These are phyloP conservation scores for Cryphonectria nitschkei DNA, from an alignment of 2,329 filamentous ascomycete species.

Conservation along the genomic window DNA sequence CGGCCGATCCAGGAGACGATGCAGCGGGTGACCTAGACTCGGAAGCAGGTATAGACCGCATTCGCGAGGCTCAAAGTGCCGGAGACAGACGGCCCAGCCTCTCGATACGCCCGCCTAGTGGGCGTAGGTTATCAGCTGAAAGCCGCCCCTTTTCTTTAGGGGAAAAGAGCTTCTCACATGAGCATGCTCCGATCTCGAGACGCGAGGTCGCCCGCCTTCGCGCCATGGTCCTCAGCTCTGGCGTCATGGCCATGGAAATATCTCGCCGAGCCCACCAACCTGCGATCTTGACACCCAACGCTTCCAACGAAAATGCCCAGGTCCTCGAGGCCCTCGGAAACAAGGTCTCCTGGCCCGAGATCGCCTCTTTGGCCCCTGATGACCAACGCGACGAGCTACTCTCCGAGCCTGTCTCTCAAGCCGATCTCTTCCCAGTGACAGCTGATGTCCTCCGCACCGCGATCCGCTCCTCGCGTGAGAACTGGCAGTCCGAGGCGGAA, in stretches of 20 bases:
- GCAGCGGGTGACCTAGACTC: conserved; percentile 45
- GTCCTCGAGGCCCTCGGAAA: conserved; percentile 29
- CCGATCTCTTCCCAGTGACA: conserved; percentile 55
- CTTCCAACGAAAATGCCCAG: conserved; percentile 33
- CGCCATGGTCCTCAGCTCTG: conserved; percentile 77
- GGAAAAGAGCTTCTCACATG: conserved; percentile 44
- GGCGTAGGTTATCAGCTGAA: conserved; percentile 30
- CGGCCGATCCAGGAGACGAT: conserved; percentile 30
- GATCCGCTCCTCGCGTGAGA: conserved; percentile 51
- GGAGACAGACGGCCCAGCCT: conserved; percentile 43
- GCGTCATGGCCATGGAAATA: conserved; percentile 88
- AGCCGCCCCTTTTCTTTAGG: conserved; percentile 57
- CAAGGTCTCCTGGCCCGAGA: conserved; percentile 46
- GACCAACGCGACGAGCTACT: conserved; percentile 36
- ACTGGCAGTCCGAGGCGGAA: conserved; percentile 64
- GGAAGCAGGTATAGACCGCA: conserved; percentile 41
- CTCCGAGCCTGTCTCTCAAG: conserved; percentile 42
- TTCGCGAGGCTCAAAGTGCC: conserved; percentile 37
- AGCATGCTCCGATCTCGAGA: conserved; percentile 55
- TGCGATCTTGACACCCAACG: conserved; percentile 42
- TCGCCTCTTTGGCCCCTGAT: conserved; percentile 47
- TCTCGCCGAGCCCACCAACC: conserved; percentile 63
- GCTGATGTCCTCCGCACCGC: conserved; percentile 55
- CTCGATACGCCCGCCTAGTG: conserved; percentile 30
- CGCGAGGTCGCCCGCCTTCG: conserved; percentile 81